Base-by-base conservation (phyloP, 2,329 filamentous ascomycete genomes). In the Scedosporium aurantiacum region DNA sequence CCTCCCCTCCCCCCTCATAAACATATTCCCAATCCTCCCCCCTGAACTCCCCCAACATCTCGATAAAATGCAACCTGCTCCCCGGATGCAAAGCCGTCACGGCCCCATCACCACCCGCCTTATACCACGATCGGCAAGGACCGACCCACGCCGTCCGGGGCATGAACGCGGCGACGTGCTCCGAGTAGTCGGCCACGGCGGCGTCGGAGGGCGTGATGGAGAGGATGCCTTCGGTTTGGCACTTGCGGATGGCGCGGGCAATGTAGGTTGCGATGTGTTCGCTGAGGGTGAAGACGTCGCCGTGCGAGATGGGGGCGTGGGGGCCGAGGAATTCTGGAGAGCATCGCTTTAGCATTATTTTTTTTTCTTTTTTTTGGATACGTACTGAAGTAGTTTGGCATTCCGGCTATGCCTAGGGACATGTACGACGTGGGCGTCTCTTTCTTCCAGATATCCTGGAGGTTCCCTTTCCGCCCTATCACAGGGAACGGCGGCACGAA, bases 371-470 rank as follows among this genome's bases (percentile, higher is more conserved):
- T 16, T 18, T 43, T 10, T 21, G 10, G 23, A n/a, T n/a, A 68
- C 77, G 69, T 64, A 80, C 78, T 80, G 63, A 84, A 81, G 67
- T 82, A 83, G 65, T 83, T 83, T 1, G 81, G 80, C 62, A 82
- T 73, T 0, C 75, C 76, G 1, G 77, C 69, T 1, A 81, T 74
- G n/a, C 78, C 79, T 59, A 79, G 76, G 3, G 80, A 82, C 70
- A 84, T 77, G 69, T 83, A 84, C 0, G 79, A 76, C 64, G 75
- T 75, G 1, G 80, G 79, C 2, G 70, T 70, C 50, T 74, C 71
- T 5, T 70, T 63, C 50, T 66, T 67, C 78, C 81, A 82, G 16
- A 67, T 71, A 43, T 82, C 76, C 63, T 79, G 79, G 37, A 84
- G 72, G 63, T 82, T 79, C 18, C 79, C 79, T n/a, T 73, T 66